Evolutionary conservation across 2,329 filamentous ascomycete genomes (phyloP).

Genomic region (Xylariaceae sp.): DNA sequence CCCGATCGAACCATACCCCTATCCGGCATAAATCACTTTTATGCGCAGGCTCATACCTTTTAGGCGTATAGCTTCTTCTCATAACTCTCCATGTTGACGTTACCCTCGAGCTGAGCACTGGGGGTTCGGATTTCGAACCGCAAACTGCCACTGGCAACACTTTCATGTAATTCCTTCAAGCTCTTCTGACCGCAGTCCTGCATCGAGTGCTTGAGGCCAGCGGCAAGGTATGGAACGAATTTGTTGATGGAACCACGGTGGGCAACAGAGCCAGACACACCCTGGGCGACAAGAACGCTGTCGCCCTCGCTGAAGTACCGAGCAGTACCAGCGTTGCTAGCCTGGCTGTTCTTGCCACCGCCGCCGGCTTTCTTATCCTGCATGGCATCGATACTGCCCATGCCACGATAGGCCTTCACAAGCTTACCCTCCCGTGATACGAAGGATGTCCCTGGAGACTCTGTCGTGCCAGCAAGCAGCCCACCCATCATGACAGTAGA

Average conservation of each 20-base stretch:
- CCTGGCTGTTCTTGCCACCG: slow-evolving; percentile 65
- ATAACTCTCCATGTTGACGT: slow-evolving; percentile 97
- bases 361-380: slow-evolving; percentile 93
- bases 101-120: slow-evolving; percentile 92
- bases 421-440: slow-evolving; percentile 95
- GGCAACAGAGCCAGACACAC: slow-evolving; percentile 81
- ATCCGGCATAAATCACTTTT: not conserved
- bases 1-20: not conserved
- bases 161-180: slow-evolving; percentile 67
- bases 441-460: slow-evolving; percentile 95
- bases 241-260: slow-evolving; percentile 83
- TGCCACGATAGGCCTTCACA: slow-evolving; percentile 97
- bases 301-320: slow-evolving; percentile 98
- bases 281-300: slow-evolving; percentile 89
- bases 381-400: slow-evolving; percentile 99
- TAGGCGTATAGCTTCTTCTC: slow-evolving; percentile 99
- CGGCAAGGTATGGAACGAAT: slow-evolving; percentile 92
- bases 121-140: slow-evolving; percentile 92
- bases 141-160: slow-evolving; percentile 67
- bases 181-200: slow-evolving; percentile 90
- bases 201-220: slow-evolving; percentile 93
- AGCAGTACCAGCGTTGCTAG: slow-evolving; percentile 90
- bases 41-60: not conserved
- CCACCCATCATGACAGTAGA: slow-evolving; percentile 99
- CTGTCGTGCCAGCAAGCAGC: slow-evolving; percentile 91